A percentile compares a stretch with the other conserved stretches of the same genome.
These are phyloP conservation scores for Russula virescens DNA, from an alignment of 768 basidiomycete genomes.

Conservation along the genomic window DNA sequence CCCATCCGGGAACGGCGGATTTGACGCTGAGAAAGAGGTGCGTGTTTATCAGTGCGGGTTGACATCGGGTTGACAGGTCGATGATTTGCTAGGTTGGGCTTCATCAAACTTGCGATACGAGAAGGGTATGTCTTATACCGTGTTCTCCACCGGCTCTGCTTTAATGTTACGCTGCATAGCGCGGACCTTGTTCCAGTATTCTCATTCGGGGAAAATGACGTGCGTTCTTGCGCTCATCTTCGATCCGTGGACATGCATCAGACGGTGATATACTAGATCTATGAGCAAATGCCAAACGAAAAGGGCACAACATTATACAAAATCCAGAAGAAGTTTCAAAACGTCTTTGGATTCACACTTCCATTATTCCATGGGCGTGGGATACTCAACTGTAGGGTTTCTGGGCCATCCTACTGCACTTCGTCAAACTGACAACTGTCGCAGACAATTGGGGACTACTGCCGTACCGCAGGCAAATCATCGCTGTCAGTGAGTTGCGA, in stretches of 20 bases:
- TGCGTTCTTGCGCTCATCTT: constrained; percentile 34
- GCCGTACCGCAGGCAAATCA: constrained; percentile 92
- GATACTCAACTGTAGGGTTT: constrained; percentile 76
- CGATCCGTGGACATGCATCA: neutral
- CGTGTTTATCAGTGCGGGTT: constrained; percentile 22
- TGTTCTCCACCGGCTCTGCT: neutral
- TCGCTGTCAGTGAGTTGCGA: constrained; percentile 82
- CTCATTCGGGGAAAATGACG: constrained; percentile 98
- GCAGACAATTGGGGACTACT: constrained; percentile 91
- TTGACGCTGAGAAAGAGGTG: constrained; percentile 71
- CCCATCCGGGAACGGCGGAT: constrained; percentile 95
- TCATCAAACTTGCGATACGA: constrained; percentile 91
- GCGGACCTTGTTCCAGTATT: constrained; percentile 97
- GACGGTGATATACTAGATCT: constrained; percentile 56
- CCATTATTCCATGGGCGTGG: constrained; percentile 98
- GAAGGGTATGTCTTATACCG: constrained; percentile 53
- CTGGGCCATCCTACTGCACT: neutral
- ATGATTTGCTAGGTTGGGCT: constrained; percentile 60
- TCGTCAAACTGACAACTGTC: neutral
- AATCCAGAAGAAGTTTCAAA: constrained; percentile 88
- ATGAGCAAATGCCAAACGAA: constrained; percentile 93
- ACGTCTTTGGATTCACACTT: constrained; percentile 89
- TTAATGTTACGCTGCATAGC: constrained; percentile 35
- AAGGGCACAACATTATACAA: constrained; percentile 83
- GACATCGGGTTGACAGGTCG: neutral